Conservation (phyloP, 371 early-diverging fungal genomes). For the Chytridiales sp. region DNA sequence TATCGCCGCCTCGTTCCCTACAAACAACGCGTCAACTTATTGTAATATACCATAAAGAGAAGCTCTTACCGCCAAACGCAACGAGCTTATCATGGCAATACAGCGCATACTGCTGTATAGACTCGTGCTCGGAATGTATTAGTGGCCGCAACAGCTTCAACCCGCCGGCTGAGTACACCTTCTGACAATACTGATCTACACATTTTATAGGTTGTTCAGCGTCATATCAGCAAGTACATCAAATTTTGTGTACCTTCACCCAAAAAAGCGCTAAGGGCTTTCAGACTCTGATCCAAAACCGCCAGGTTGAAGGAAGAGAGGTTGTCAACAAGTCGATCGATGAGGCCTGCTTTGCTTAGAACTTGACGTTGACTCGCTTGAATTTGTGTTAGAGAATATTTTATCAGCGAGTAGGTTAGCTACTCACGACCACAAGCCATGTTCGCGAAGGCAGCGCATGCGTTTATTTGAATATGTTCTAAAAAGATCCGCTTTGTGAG, state of each 20-base stretch:
- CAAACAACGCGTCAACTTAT: no score
- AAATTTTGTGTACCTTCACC: slow-evolving; percentile 1
- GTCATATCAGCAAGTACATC: not conserved
- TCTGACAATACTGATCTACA: not conserved
- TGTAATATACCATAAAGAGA: no score
- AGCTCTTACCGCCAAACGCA: slow-evolving; percentile 6
- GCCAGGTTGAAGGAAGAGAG: slow-evolving; percentile 1
- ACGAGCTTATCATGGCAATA: slow-evolving; percentile 9
- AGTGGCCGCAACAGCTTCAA: slow-evolving; percentile 9
- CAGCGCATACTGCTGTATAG: slow-evolving; percentile 7
- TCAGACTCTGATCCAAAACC: slow-evolving; percentile 10
- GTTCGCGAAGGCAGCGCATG: not conserved
- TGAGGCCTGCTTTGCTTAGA: not conserved
- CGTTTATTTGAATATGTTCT: slow-evolving; percentile 7
- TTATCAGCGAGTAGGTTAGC: no score
- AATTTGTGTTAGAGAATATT: no score
- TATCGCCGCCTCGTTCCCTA: not conserved
- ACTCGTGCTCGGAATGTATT: slow-evolving; percentile 2
- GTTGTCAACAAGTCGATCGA: slow-evolving; percentile 2
- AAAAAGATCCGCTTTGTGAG: no score
- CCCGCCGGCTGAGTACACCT: not conserved
- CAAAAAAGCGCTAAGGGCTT: not conserved
- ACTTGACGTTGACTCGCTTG: not conserved
- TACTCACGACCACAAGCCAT: not conserved
- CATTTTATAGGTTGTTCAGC: not conserved